A percentile compares a stretch with the other conserved stretches of the same genome.
These are phyloP conservation scores for Coemansia pectinata DNA, from an alignment of 192 early-diverging fungal species.

Conservation along the genomic window DNA sequence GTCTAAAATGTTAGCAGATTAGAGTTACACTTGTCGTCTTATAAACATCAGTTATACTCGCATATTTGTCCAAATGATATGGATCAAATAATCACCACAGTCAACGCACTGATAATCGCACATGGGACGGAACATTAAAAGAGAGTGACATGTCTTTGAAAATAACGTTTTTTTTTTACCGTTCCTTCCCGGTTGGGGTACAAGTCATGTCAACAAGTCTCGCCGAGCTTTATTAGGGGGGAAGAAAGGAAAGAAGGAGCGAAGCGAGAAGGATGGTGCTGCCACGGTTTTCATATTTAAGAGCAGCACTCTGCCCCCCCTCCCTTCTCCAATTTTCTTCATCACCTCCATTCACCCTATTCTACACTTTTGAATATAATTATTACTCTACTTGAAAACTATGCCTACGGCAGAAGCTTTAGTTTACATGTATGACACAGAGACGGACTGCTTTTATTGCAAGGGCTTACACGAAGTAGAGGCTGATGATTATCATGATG, in stretches of 20 bases:
- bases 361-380: neutral
- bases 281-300: neutral
- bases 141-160: too few relatives aligned
- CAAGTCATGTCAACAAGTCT: too few relatives aligned
- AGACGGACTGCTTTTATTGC: neutral
- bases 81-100: too few relatives aligned
- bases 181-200: too few relatives aligned
- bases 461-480: neutral
- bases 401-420: neutral
- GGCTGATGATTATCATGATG: neutral
- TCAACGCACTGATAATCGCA: too few relatives aligned
- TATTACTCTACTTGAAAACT: neutral
- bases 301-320: neutral
- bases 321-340: neutral
- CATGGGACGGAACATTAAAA: too few relatives aligned
- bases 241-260: neutral
- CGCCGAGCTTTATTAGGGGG: neutral
- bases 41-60: neutral
- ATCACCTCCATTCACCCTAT: neutral
- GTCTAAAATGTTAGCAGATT: slow-evolving; percentile 3
- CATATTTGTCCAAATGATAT: too few relatives aligned
- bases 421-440: neutral
- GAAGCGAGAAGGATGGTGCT: neutral
- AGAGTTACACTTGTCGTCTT: neutral
- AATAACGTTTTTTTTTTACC: too few relatives aligned